Evolutionary conservation across 768 basidiomycete species (phyloP), one percentile per base, ranked within the genome.

Genomic region (Hysterangium stoloniferum): DNA sequence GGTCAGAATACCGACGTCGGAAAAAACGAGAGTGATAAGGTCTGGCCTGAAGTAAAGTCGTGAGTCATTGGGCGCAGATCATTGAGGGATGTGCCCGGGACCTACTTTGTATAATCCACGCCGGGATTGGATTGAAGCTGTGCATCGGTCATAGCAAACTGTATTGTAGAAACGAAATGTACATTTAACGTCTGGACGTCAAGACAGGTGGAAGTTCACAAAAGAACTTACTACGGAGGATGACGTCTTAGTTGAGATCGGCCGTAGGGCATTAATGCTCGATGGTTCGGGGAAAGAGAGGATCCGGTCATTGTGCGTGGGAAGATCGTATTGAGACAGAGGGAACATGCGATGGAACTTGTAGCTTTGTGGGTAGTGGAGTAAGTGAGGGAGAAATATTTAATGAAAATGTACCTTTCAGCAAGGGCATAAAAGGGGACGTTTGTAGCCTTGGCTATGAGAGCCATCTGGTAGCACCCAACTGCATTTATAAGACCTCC

Each of bases 291-390:
- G 75, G 70, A 90, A 82, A 48, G 85, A 79, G 58, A 90, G 75
- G 58, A 89, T 79, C 62, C 73, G 74, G 53, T 84, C 71, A 66
- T 83, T 83, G 66, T 89, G 79, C 53, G 82, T 87, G 35, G 89
- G 89, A 34, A 93, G 75, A 72, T 93, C 87, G 63, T 88, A 86
- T 61, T 90, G 87, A 57, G 88, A 90, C 69, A 92, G 69, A 52
- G 94, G 94, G 71, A 96, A 98, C 59, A 94, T 73, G 56, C 95
- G 85, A 64, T 95, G 88, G 66, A 97, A 97, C 72, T 98, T 98
- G 77, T 94, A 98, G 65, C 90, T 92, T n/a, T n/a, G n/a, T n/a
- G n/a, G n/a, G 67, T 56, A 54, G 55, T 53, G 56, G 38, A 45
- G 56, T 32, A 4, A 25, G 46, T 33, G 25, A 48, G 33, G 20